Evolutionary conservation across 345 rosid genomes (phyloP).

Genomic region (Mercurialis annua): DNA sequence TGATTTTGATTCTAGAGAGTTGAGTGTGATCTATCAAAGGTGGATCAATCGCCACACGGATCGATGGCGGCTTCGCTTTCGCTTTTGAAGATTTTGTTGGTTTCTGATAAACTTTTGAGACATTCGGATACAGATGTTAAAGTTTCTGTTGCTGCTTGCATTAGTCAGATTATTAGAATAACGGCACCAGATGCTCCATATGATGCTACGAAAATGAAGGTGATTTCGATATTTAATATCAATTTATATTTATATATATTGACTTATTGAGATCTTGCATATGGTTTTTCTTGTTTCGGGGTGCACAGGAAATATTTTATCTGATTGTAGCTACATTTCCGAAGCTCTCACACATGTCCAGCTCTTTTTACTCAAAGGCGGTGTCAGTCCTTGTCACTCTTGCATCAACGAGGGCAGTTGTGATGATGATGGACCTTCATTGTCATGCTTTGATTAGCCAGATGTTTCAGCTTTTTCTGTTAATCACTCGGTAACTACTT

Average conservation of each 20-base stretch:
- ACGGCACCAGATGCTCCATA: conserved; percentile 75
- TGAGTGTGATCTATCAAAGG: conserved; percentile 43
- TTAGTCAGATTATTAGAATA: conserved; percentile 64
- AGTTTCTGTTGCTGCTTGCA: conserved; percentile 65
- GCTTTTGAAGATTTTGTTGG: conserved; percentile 51
- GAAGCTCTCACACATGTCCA: conserved; percentile 25
- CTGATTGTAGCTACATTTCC: conserved; percentile 51
- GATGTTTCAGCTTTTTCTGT: conserved; percentile 15
- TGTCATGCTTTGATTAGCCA: conserved; percentile 10
- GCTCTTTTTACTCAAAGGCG: conserved; percentile 14
- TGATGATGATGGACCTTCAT: conserved; percentile 15
- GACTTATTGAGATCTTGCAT: not conserved
- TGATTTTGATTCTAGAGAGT: conserved; percentile 36
- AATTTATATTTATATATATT: conserved; percentile 7
- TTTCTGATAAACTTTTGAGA: conserved; percentile 43
- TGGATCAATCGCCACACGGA: conserved; percentile 51
- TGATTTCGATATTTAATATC: conserved; percentile 7
- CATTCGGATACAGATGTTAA: conserved; percentile 59
- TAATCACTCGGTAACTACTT: conserved; percentile 9
- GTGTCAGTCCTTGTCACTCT: conserved; percentile 10
- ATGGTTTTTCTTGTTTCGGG: conserved; percentile 18
- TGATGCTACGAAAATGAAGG: conserved; percentile 67
- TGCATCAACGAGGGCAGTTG: conserved; percentile 5
- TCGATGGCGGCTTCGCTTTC: conserved; percentile 42
- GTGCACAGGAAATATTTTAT: conserved; percentile 60